These are phyloP conservation scores for Cyamopsis tetragonoloba DNA, from an alignment of 306 rosid genomes.

Conservation along the genomic window DNA sequence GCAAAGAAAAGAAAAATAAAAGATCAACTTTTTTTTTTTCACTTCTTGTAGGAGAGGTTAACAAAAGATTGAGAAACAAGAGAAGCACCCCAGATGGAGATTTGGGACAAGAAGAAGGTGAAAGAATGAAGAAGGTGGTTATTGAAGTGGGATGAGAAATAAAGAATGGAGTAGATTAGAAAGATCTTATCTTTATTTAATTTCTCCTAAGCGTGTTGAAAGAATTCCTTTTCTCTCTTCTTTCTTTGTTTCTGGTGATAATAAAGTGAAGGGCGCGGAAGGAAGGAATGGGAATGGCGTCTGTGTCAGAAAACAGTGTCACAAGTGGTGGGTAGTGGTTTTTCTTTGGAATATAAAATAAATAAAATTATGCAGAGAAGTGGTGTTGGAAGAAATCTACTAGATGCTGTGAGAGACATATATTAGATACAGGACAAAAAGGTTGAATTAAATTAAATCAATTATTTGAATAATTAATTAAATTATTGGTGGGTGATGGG, in stretches of 20 bases:
- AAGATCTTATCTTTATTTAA: not conserved
- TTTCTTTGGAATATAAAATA: constrained; percentile 17
- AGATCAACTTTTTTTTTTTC: not conserved
- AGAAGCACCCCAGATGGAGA: not conserved
- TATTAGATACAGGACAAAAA: not conserved
- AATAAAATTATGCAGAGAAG: not conserved
- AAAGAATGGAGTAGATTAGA: too few species aligned
- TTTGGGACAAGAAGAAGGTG: not conserved
- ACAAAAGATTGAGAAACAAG: not conserved
- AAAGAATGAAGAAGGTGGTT: not conserved
- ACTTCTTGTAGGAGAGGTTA: not conserved
- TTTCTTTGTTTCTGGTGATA: not conserved
- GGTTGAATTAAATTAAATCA: not conserved
- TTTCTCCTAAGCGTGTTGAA: not conserved
- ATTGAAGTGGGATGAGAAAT: not conserved
- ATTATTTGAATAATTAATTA: not conserved
- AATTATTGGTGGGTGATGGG: not conserved
- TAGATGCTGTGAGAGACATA: not conserved
- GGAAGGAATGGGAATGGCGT: constrained; percentile 8
- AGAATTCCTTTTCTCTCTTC: not conserved
- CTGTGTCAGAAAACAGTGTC: constrained; percentile 15
- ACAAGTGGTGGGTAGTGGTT: constrained; percentile 6
- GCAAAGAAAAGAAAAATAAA: not conserved
- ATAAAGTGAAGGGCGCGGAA: constrained; percentile 12
- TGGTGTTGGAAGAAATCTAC: not conserved